Evolutionary conservation across 139 green algal genomes (phyloP).

Genomic region (Coelastrella sp.): DNA sequence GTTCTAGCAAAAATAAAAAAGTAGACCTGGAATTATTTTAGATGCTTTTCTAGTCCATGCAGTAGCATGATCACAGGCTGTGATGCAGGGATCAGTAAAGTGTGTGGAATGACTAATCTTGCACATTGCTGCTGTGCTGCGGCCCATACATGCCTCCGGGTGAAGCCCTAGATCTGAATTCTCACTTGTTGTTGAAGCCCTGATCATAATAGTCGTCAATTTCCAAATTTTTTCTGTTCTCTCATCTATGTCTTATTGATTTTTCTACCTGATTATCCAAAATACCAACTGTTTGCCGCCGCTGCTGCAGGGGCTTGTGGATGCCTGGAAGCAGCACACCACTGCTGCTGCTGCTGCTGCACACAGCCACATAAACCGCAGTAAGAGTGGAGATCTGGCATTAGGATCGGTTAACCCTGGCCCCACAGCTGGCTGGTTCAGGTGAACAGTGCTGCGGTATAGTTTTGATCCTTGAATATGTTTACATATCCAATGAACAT

Average conservation of each 20-base stretch:
- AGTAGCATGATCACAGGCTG: too few relatives aligned
- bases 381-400: slow-evolving; percentile 6
- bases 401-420: not conserved
- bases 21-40: too few relatives aligned
- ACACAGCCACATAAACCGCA: slow-evolving; percentile 1
- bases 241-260: not conserved
- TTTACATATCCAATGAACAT: too few relatives aligned
- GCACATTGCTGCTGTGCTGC: too few relatives aligned
- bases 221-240: not conserved
- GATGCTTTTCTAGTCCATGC: too few relatives aligned
- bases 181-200: too few relatives aligned
- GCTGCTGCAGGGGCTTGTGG: slow-evolving; percentile 46
- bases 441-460: not conserved
- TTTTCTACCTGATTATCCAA: too few relatives aligned
- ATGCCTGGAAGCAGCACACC: slow-evolving; percentile 20
- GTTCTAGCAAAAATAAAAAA: not conserved
- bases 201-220: not conserved
- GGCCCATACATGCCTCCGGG: too few relatives aligned
- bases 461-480: not conserved
- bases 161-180: too few relatives aligned
- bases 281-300: not conserved
- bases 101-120: too few relatives aligned
- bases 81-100: too few relatives aligned
- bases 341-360: slow-evolving; percentile 3
- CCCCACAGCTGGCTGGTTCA: slow-evolving; percentile 17